Percentiles rank a stretch among this genome's conserved stretches.
Evolutionary conservation across 345 rosid species (phyloP).

Genomic region (Eutrema japonicum): DNA sequence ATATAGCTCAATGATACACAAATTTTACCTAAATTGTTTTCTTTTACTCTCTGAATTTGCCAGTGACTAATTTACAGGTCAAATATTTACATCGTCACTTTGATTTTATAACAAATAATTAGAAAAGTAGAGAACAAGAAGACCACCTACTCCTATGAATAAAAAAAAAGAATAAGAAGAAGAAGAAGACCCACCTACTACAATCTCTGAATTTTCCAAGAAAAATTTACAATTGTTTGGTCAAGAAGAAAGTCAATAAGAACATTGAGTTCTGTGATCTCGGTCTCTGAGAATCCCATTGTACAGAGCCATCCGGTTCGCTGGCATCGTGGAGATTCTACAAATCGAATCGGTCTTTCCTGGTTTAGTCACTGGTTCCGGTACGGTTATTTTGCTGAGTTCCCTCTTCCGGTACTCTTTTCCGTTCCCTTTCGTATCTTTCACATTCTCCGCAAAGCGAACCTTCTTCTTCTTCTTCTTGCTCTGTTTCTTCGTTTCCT

Average conservation of each 20-base stretch:
- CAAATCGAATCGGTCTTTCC: constrained; percentile 38
- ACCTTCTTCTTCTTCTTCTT: constrained; percentile 62
- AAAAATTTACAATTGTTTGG: constrained; percentile 28
- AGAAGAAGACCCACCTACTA: constrained; percentile 13
- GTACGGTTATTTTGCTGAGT: constrained; percentile 16
- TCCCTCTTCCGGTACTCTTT: constrained; percentile 38
- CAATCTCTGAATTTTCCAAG: constrained; percentile 13
- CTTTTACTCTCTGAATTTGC: neutral
- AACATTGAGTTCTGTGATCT: constrained; percentile 49
- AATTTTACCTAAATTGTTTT: neutral
- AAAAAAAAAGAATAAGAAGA: neutral
- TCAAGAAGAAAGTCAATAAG: constrained; percentile 47
- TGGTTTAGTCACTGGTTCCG: constrained; percentile 30
- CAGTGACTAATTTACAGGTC: constrained; percentile 15
- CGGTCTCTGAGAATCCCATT: constrained; percentile 70
- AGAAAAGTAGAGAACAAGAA: constrained; percentile 26
- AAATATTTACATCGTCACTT: constrained; percentile 20
- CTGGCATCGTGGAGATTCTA: constrained; percentile 53
- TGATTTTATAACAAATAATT: constrained; percentile 2
- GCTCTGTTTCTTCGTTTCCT: constrained; percentile 41
- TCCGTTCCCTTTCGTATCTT: constrained; percentile 52
- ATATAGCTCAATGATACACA: neutral
- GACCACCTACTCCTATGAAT: constrained; percentile 14
- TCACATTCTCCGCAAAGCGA: constrained; percentile 73
- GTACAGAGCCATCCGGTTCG: constrained; percentile 70